phyloP scores from a whole-genome alignment of 495 filamentous ascomycete genomes.

The Baudoinia panamericana region DNA sequence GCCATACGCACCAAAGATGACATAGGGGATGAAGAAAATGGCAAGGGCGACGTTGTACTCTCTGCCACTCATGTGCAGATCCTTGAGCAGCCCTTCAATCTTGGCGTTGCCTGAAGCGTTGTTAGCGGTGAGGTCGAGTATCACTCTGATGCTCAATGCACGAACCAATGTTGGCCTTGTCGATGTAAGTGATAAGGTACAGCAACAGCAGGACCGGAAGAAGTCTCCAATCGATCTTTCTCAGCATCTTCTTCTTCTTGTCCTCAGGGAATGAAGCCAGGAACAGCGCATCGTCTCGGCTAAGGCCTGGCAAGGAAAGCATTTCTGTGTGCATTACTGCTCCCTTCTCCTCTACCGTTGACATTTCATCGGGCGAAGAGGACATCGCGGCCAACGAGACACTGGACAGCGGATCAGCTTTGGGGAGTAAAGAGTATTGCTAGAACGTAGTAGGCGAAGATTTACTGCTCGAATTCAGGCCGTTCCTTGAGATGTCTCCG shows the following conservation, averaged over 20 bases:
- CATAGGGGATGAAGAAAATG: slow-evolving; percentile 88
- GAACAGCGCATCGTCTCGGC: slow-evolving; percentile 1
- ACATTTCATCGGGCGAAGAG: too few species aligned
- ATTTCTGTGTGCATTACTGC: too few species aligned
- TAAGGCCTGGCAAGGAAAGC: too few species aligned
- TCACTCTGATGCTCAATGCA: background rate
- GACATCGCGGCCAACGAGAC: too few species aligned
- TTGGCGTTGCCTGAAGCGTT: slow-evolving; percentile 46
- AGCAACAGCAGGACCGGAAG: slow-evolving; percentile 36
- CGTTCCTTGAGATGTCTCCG: too few species aligned
- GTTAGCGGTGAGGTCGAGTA: too few species aligned
- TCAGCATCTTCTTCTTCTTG: background rate
- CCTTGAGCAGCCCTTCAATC: slow-evolving; percentile 49
- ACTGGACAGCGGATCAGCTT: too few species aligned
- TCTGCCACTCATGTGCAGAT: slow-evolving; percentile 46
- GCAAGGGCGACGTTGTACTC: slow-evolving; percentile 68
- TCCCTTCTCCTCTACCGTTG: too few species aligned
- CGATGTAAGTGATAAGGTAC: slow-evolving; percentile 39
- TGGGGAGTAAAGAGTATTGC: too few species aligned
- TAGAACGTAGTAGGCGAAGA: too few species aligned
- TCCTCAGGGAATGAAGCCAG: background rate
- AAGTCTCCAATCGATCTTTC: slow-evolving; percentile 27
- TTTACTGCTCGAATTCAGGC: too few species aligned
- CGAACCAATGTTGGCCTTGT: slow-evolving; percentile 23
- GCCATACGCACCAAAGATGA: slow-evolving; percentile 51